phyloP scores from a whole-genome alignment of 2,329 filamentous ascomycete genomes.

The Nemania sp. region DNA sequence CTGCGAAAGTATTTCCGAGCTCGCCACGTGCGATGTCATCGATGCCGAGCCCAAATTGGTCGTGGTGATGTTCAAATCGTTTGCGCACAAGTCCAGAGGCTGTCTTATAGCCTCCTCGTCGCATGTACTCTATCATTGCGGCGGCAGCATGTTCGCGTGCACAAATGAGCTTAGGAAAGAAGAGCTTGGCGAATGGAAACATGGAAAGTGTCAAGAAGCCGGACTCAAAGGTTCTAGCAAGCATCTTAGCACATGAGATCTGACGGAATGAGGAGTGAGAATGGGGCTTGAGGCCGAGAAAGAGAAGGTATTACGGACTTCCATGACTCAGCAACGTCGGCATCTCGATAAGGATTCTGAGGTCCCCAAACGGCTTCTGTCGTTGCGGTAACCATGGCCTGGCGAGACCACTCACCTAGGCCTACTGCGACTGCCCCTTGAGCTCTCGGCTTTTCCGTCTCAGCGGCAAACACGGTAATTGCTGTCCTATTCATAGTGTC shows the following conservation, averaged over 20 bases:
- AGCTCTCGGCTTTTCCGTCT: constrained; percentile 23
- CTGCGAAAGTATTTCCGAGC: constrained; percentile 35
- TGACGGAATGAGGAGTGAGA: not conserved
- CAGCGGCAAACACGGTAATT: constrained; percentile 27
- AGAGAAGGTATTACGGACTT: constrained; percentile 13
- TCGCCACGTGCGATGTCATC: constrained; percentile 37
- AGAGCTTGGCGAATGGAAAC: constrained; percentile 18
- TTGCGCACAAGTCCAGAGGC: constrained; percentile 33
- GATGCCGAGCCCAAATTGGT: constrained; percentile 25
- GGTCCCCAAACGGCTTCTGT: constrained; percentile 37
- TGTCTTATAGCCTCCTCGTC: constrained; percentile 29
- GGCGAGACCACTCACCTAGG: constrained; percentile 29
- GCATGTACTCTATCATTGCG: constrained; percentile 32
- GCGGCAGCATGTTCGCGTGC: constrained; percentile 24
- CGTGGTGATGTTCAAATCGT: constrained; percentile 33
- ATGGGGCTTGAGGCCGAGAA: not conserved
- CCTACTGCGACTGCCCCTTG: constrained; percentile 9
- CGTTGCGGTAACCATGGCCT: constrained; percentile 31
- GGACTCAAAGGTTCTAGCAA: constrained; percentile 26
- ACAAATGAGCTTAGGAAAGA: constrained; percentile 14
- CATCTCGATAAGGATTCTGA: constrained; percentile 35
- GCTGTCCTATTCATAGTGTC: constrained; percentile 32
- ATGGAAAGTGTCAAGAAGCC: constrained; percentile 28
- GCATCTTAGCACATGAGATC: not conserved
- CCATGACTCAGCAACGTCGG: constrained; percentile 31